phyloP scores from a whole-genome alignment of 2,329 filamentous ascomycete genomes.

The Acephala macrosclerotiorum region DNA sequence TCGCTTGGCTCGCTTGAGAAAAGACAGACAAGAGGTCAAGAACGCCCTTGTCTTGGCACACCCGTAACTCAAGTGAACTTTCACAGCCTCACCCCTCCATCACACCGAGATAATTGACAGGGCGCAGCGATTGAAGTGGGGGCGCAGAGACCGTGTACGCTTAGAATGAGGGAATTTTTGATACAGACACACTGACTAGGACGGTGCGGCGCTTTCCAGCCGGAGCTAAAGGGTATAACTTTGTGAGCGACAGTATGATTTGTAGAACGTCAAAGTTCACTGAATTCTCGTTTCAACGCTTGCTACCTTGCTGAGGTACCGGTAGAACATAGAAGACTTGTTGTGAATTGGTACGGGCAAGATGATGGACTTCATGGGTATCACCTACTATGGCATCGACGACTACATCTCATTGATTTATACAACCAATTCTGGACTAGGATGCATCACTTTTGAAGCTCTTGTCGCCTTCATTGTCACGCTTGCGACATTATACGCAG shows the following conservation, averaged over 20 bases:
- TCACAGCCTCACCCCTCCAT: constrained; percentile 1
- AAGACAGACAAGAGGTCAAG: background rate
- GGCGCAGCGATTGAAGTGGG: background rate
- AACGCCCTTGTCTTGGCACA: background rate
- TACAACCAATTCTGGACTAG: background rate
- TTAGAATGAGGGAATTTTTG: background rate
- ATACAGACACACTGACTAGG: background rate
- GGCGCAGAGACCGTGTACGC: background rate
- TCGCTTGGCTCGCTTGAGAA: background rate
- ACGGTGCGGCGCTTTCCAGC: background rate
- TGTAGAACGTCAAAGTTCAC: background rate
- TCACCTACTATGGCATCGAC: background rate
- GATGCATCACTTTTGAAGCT: background rate
- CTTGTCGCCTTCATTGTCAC: constrained; percentile 4
- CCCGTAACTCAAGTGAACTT: no score
- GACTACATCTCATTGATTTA: constrained; percentile 3
- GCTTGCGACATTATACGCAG: background rate
- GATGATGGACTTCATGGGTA: no score
- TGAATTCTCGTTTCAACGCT: background rate
- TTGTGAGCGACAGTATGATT: background rate
- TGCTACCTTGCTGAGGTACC: background rate
- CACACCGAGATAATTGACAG: no score
- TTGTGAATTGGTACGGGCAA: background rate
- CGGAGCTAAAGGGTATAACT: background rate
- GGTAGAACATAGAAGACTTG: no score